Base-by-base conservation (phyloP, 140 eudicot genomes). In the Senecio squalidus region DNA sequence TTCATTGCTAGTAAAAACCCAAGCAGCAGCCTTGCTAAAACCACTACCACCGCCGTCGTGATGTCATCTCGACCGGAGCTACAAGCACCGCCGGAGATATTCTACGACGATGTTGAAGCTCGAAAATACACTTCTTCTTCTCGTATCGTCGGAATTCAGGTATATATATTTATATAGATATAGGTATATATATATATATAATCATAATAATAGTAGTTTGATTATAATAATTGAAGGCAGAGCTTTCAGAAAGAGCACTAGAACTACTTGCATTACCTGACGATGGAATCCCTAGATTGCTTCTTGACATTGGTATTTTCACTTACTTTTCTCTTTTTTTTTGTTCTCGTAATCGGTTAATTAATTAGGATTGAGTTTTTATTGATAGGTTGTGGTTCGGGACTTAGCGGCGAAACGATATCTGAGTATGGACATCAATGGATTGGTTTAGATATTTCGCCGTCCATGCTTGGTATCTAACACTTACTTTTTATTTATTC, bases 181-280 rank as follows among this genome's bases (percentile, higher is more conserved):
- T 20, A 23, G 55, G 2, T 63, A 39, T 53, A 10, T 55, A 21
- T 48, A 17, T 16, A 13, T 30, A 5, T 65, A 18, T 43, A 34
- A 27, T 48, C 26, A 48, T 59, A n/a, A n/a, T n/a, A n/a, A n/a
- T n/a, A n/a, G n/a, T n/a, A n/a, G n/a, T n/a, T n/a, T 6, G 41
- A 2, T 40, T 40, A 14, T 40, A 4, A 14, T 13, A n/a, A 7
- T 29, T 6, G 36, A 59, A 84, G 98, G 93, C 99, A 0, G 79
- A 92, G 72, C 79, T 92, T 40, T 74, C 99, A 6, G 96, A 88
- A 59, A 79, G 99, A 69, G 99, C 98, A 18, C 17, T 92, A 70
- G 98, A 92, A 80, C 85, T 92, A 70, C 96, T 92, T 36, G 98
- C 98, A 0, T 78, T 92, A 75, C 98, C 98, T 62, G 85, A 87